Base-by-base conservation (phyloP, 2,329 filamentous ascomycete species). In the Calonectria hawksworthii region DNA sequence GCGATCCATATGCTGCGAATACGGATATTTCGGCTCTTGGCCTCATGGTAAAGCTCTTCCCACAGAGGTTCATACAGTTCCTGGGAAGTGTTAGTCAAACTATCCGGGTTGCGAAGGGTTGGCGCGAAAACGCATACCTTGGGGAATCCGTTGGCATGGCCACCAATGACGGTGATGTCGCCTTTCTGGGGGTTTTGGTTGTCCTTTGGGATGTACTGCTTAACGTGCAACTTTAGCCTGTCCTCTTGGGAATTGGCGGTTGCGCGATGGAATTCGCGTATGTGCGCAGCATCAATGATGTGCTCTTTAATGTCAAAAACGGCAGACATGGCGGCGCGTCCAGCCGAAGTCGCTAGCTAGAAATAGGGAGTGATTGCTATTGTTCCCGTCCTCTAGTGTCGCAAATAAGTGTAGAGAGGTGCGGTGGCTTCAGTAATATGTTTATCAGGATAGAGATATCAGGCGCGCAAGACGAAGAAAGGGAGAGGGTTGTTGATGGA, bases 21-120 rank as follows among this genome's bases (percentile, higher is more conserved):
- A 2, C 90, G 89, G 79, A 98, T 91, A 23, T 92, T 92, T 71
- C 89, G 87, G 18, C 85, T 83, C 77, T 90, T 89, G 8, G 93
- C 87, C 23, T 88, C 86, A 23, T 88, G 85, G 78, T 94, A 88
- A 2, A 98, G 87, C 67, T 98, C 95, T 74, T 96, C 95, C 94
- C 96, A 98, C 0, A 98, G 87, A 0, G 96, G 94, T 81, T 98
- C 96, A 82, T 98, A 98, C 2, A 98, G 86, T 88, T 99, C 96
- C 94, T 96, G 18, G 10, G 16, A 18, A 13, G 28, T 6, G 8
- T n/a, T 26, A 52, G 47, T 69, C 21, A 68, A 66, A 47, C 54
- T 8, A 36, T 21, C 8, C 18, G 11, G 6, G 13, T 18, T 4
- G 14, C 51, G 47, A 36, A 21, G 8, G 72, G 34, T 32, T 65